Base-by-base conservation (phyloP, 306 rosid species). In the Rosa lucieae region DNA sequence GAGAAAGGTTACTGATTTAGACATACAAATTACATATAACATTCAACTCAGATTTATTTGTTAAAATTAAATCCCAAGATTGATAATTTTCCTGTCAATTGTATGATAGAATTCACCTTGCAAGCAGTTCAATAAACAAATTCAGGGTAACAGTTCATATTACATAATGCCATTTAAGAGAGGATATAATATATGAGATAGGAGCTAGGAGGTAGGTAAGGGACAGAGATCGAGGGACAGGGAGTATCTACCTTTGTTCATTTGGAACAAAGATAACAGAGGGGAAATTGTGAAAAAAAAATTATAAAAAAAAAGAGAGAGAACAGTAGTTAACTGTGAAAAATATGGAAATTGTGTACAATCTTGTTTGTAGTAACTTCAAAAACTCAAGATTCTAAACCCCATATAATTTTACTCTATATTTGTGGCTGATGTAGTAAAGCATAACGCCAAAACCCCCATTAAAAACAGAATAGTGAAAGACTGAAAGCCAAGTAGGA, bases 1-100 rank as follows among this genome's bases (percentile, higher is more conserved):
- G 26, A 23, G 26, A 23, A 23, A 23, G 26, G 26, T 23, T 23
- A 23, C 26, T 23, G 26, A 23, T 23, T 23, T 23, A 23, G 26
- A 23, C 26, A 23, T 23, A 23, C 26, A 23, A 23, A 23, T 23
- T 23, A 23, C 26, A 23, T 23, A 23, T 23, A 23, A 26, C 58
- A 63, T 69, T 56, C 32, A 23, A 23, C 26, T 23, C 26, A 70
- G 72, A 15, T 37, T 26, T 48, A 71, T 61, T 46, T 35, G 8
- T 11, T 80, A 12, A 69, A 72, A 37, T 11, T 9, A 13, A 61
- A 12, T 5, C 61, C 49, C 58, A 51, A 26, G 26, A 23, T 23
- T 23, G 37, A 70, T 51, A 37, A 81, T 23, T 58, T 56, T 46
- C 23, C 59, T 46, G 48, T 58, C 8, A 81, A 46, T 67, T 39